A percentile compares a stretch with the other conserved stretches of the same genome.
phyloP scores from a whole-genome alignment of 2,329 filamentous ascomycete species.

The Microcyclosporella mali region DNA sequence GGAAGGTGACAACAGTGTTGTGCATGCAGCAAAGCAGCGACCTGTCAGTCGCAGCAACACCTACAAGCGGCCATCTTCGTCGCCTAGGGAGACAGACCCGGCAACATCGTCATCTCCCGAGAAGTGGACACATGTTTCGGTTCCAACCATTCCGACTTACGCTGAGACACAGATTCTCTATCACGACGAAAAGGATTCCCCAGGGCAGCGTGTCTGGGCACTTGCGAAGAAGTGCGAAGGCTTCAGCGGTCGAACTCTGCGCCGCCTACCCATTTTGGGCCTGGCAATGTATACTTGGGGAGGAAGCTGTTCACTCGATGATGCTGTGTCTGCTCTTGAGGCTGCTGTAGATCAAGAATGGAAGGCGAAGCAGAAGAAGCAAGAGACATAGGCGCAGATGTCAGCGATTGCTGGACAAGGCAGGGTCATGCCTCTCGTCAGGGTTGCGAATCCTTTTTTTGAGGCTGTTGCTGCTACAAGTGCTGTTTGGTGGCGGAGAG shows the following conservation, averaged over 20 bases:
- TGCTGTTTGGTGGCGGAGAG: too few species aligned
- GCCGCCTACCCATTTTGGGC: slow-evolving; percentile 38
- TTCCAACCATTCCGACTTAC: slow-evolving; percentile 23
- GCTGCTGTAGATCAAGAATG: slow-evolving; percentile 33
- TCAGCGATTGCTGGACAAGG: too few species aligned
- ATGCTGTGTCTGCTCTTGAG: slow-evolving; percentile 36
- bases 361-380: slow-evolving; percentile 9
- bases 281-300: slow-evolving; percentile 36
- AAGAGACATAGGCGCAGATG: neutral
- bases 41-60: slow-evolving; percentile 2
- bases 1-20: too few species aligned
- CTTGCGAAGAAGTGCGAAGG: slow-evolving; percentile 33
- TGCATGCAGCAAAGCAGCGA: neutral
- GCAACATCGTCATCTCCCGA: slow-evolving; percentile 5
- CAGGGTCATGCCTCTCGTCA: neutral
- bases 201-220: slow-evolving; percentile 27
- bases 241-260: slow-evolving; percentile 39
- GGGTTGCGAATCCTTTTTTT: neutral
- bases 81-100: neutral
- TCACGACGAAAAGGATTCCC: slow-evolving; percentile 17
- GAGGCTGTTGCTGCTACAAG: too few species aligned
- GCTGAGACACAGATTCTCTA: slow-evolving; percentile 27
- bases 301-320: slow-evolving; percentile 31
- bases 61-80: slow-evolving; percentile 1
- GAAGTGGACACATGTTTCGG: slow-evolving; percentile 10